phyloP scores from a whole-genome alignment of 1,284 basidiomycete genomes.

The Ceratobasidium sp. region DNA sequence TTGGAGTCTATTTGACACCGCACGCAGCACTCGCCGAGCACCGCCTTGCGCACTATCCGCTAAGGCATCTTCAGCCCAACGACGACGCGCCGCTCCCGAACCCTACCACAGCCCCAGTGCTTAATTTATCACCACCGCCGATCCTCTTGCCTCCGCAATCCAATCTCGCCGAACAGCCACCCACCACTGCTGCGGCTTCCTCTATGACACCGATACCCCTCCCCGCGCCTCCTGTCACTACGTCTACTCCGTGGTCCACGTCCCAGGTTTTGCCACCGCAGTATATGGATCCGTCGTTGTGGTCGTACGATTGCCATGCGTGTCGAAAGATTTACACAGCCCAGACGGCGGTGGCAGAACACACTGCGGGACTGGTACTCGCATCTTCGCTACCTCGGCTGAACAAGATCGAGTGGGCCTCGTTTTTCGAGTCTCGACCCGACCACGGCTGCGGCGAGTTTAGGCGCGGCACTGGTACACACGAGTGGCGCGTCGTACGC shows the following conservation, averaged over 20 bases:
- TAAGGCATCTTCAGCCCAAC: background rate
- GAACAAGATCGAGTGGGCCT: slow-evolving; percentile 26
- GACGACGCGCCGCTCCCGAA: background rate
- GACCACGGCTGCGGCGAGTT: background rate
- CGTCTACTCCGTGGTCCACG: slow-evolving; percentile 6
- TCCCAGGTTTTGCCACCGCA: slow-evolving; percentile 14
- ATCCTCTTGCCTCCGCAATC: background rate
- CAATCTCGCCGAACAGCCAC: background rate
- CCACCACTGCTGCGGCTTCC: background rate
- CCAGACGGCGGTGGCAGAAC: slow-evolving; percentile 6
- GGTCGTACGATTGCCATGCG: slow-evolving; percentile 29
- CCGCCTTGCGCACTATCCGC: slow-evolving; percentile 29
- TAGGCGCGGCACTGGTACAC: slow-evolving; percentile 11
- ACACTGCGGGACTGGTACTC: slow-evolving; percentile 14
- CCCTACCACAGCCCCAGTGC: background rate
- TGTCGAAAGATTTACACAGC: slow-evolving; percentile 17
- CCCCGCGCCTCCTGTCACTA: background rate
- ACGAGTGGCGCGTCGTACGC: slow-evolving; percentile 25
- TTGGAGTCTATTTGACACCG: slow-evolving; percentile 30
- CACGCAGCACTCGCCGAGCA: slow-evolving; percentile 19
- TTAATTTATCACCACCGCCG: background rate
- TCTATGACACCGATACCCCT: background rate
- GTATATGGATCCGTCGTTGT: slow-evolving; percentile 15
- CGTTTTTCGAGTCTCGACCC: slow-evolving; percentile 23
- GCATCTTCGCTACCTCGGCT: slow-evolving; percentile 1